phyloP scores from a whole-genome alignment of 371 early-diverging fungal species.

The Saksenaea oblongispora region DNA sequence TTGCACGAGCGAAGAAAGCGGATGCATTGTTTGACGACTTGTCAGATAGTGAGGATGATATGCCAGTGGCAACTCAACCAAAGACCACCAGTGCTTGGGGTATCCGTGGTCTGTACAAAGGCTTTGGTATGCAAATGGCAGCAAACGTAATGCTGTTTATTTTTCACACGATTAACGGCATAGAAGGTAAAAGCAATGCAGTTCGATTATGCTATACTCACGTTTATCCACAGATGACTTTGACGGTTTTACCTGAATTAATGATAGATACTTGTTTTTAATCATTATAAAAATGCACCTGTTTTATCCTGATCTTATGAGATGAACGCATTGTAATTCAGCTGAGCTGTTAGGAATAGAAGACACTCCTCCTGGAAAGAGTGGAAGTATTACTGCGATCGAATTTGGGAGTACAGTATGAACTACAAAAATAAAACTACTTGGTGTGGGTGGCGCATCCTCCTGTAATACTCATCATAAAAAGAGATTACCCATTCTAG shows the following conservation, averaged over 20 bases:
- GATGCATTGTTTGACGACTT: neutral
- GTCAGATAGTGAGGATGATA: conserved; percentile 24
- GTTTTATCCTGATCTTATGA: too few relatives aligned
- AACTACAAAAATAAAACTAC: too few relatives aligned
- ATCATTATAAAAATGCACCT: too few relatives aligned
- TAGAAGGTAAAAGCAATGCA: conserved; percentile 37
- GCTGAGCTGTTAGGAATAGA: too few relatives aligned
- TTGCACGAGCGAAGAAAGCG: conserved; percentile 13
- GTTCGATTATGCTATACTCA: neutral
- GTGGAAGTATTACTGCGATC: too few relatives aligned
- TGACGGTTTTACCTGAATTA: neutral
- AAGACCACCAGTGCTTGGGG: conserved; percentile 55
- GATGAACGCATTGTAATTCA: too few relatives aligned
- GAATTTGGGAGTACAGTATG: too few relatives aligned
- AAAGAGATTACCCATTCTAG: too few relatives aligned
- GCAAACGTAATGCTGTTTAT: conserved; percentile 64
- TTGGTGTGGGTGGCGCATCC: too few relatives aligned
- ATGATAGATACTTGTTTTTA: too few relatives aligned
- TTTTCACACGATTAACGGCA: conserved; percentile 53
- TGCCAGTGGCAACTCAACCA: conserved; percentile 4
- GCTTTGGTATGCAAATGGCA: conserved; percentile 70
- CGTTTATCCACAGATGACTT: neutral
- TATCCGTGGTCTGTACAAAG: conserved; percentile 77
- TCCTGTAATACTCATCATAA: too few relatives aligned
- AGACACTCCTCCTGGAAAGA: too few relatives aligned